Conservation (phyloP, 75 land plant species). For the Isoetes taiwanensis region DNA sequence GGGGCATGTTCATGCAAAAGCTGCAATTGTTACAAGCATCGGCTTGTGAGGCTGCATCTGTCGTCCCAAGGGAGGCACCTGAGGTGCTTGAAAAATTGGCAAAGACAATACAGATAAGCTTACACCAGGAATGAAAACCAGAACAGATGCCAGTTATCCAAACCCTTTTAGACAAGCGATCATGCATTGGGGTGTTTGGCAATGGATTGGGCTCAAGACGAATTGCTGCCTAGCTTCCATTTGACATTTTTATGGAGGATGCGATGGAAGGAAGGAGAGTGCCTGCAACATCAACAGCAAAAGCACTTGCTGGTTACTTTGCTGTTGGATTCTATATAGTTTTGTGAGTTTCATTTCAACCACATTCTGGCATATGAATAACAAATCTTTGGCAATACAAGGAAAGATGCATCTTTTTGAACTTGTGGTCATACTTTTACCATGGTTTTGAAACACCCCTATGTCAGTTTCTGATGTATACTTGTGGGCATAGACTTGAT, state of each 20-base stretch:
- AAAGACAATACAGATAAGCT: conserved; percentile 19
- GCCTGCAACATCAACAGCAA: conserved; percentile 48
- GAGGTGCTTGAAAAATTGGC: conserved; percentile 38
- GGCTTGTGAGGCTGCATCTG: too few relatives aligned
- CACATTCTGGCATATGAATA: too few relatives aligned
- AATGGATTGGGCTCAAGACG: conserved; percentile 37
- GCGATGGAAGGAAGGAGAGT: conserved; percentile 57
- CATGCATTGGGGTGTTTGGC: conserved; percentile 29
- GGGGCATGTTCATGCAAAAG: too few relatives aligned
- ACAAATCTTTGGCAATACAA: too few relatives aligned
- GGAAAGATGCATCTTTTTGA: too few relatives aligned
- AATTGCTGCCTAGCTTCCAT: conserved; percentile 69
- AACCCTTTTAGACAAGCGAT: conserved; percentile 27
- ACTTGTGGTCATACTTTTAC: too few relatives aligned
- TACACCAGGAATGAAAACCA: conserved; percentile 32
- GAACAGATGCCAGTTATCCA: conserved; percentile 22
- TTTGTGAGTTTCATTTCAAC: not conserved
- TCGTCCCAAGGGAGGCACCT: conserved; percentile 25
- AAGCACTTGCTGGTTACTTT: conserved; percentile 57
- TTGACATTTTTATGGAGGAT: conserved; percentile 74
- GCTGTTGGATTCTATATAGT: not conserved
- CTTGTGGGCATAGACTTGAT: conserved; percentile 61
- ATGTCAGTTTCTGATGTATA: too few relatives aligned
- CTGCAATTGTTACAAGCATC: too few relatives aligned
- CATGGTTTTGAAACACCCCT: too few relatives aligned